Conservation (phyloP, 345 rosid species). For the Eucalyptus erythrocorys region DNA sequence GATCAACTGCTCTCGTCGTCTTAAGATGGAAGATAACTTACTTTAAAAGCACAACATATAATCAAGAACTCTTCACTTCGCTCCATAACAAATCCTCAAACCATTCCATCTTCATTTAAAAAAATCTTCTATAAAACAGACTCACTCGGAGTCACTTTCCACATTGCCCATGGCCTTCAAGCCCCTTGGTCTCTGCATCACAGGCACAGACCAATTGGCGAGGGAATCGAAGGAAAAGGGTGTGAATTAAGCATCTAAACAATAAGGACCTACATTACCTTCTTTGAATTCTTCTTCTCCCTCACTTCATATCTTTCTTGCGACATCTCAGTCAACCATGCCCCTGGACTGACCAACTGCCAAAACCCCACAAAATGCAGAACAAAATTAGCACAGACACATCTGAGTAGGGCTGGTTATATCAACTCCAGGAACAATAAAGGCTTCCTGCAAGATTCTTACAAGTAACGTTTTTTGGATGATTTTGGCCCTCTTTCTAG, state of each 20-base stretch:
- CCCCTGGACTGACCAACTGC: constrained; percentile 71
- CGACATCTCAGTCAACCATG: constrained; percentile 75
- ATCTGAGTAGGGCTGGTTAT: neutral
- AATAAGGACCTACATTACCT: constrained; percentile 17
- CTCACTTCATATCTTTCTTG: constrained; percentile 77
- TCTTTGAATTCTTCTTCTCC: constrained; percentile 64
- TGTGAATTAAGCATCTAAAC: neutral
- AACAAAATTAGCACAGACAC: neutral
- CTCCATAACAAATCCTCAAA: neutral
- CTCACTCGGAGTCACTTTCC: constrained; percentile 64
- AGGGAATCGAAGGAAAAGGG: neutral
- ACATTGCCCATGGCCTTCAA: constrained; percentile 67
- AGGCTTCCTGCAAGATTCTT: neutral
- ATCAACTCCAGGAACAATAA: neutral
- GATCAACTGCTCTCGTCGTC: neutral
- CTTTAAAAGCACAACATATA: neutral
- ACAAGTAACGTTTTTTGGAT: constrained; percentile 64
- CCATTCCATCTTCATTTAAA: neutral
- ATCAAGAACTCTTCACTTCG: neutral
- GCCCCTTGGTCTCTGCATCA: constrained; percentile 65
- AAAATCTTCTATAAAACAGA: neutral
- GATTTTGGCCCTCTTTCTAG: constrained; percentile 60
- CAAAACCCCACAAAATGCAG: constrained; percentile 4
- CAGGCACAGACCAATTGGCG: neutral
- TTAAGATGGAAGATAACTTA: neutral